Evolutionary conservation across 768 basidiomycete genomes (phyloP), one percentile per base, ranked within the genome.

Genomic region (Podaxis sp.): DNA sequence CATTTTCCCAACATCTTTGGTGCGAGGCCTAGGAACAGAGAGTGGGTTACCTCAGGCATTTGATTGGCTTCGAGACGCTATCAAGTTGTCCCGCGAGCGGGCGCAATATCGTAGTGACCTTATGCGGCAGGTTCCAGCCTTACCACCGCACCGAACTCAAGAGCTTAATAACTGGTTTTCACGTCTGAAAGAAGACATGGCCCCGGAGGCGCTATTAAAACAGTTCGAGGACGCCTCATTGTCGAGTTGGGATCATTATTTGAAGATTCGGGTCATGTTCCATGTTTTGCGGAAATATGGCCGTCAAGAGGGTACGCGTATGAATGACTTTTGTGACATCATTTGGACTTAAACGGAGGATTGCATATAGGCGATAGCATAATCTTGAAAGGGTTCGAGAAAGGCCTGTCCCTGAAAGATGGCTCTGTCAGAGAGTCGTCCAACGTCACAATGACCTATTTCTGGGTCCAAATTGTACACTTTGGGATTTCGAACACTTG

Each of bases 381-480:
- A 68, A 76, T 81, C 37, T 78, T 81, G 64, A 65, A 76, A 43
- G 77, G 80, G 3, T 67, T 81, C 2, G 71, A 77, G 56, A 69
- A 67, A 13, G 79, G 81, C 59, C 22, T 12, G 77, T 78, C 59
- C 57, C 67, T 7, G 56, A 72, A 53, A 78, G 73, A 12, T 54
- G 69, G 52, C 76, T 71, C 66, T 47, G 71, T 27, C 74, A 77
- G 53, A 74, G 77, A 7, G 70, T 68, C 7, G 73, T 70, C 6
- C 73, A 74, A 80, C 59, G 57, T 80, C 51, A 79, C 79, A 22
- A 80, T 82, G 80, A 79, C 81, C 0, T 82, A 79, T 63, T 81
- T 81, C 67, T 81, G 81, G 80, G 76, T 81, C 55, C 80, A 82
- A 65, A 72, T 81, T 22, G 78, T 80, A 17, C 80, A 81, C 60